A percentile compares a stretch with the other conserved stretches of the same genome.
Evolutionary conservation across 2,329 filamentous ascomycete species (phyloP).

Genomic region (Colletotrichum abscissum): DNA sequence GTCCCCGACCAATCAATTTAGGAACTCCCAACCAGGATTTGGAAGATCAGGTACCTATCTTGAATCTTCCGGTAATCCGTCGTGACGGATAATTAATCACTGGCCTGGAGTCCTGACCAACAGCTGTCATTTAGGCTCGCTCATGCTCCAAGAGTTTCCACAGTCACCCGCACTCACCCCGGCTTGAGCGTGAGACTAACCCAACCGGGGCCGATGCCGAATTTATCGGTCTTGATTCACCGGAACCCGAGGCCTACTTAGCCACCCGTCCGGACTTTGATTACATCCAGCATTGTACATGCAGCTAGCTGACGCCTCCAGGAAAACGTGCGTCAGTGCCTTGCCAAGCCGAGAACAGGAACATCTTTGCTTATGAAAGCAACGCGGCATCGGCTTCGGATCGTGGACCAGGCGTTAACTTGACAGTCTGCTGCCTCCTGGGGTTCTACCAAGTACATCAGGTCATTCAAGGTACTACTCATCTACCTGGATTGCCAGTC

Average conservation of each 20-base stretch:
- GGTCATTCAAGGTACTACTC: not conserved
- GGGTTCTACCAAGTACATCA: not conserved
- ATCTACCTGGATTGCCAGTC: not conserved
- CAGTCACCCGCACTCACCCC: conserved; percentile 16
- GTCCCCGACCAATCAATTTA: not conserved
- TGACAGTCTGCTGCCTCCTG: too few species aligned
- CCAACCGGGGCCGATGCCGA: conserved; percentile 22
- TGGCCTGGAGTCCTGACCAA: not conserved
- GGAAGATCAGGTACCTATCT: not conserved
- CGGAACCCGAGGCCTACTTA: not conserved
- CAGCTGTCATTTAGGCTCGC: not conserved
- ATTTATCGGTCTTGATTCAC: not conserved
- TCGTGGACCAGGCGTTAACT: too few species aligned
- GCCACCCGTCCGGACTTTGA: not conserved
- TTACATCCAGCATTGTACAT: not conserved
- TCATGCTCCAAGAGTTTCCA: not conserved
- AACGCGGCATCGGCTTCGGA: not conserved
- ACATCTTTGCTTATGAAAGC: not conserved
- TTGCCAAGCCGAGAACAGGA: not conserved
- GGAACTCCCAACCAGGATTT: not conserved
- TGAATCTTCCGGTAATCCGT: not conserved
- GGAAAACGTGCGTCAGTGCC: not conserved
- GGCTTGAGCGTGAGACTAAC: too few species aligned
- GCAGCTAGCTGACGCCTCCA: not conserved
- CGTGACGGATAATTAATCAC: too few species aligned